Base-by-base conservation (phyloP, 331 rosid species). In the Saraca asoca region DNA sequence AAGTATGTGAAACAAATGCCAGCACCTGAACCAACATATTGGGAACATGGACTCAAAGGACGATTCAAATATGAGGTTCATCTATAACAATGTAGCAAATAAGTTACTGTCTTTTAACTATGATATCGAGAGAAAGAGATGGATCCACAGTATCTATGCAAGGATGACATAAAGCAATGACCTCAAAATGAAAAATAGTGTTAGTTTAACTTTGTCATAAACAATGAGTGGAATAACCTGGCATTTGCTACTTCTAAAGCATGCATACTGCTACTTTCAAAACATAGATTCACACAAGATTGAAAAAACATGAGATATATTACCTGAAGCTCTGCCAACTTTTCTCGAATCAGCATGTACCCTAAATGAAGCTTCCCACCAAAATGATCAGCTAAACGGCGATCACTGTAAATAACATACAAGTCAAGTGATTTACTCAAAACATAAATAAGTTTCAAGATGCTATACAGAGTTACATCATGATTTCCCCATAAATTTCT, bases 301-400 rank as follows among this genome's bases (percentile, higher is more conserved):
- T 2, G 15, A 37, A 58, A 57, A 62, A 55, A 51, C 51, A 50
- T 11, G 34, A 59, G 58, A 64, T 72, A 44, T 68, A 79, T 74
- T 72, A 94, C 99, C 88, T 88, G 89, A 77, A 94, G 97, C 75
- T 94, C 99, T 9, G 80, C 88, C 71, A 94, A 79, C 85, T 90
- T 94, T 79, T 94, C 99, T 37, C 97, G 99, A 69, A 94, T 90
- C 81, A 88, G 99, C 93, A 94, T 88, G 79, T 94, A 94, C 51
- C 99, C 99, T 70, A 90, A 85, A 79, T 90, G 99, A 85, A 94
- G 97, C 80, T 94, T 94, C 75, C 99, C 99, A 31, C 99, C 99
- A 74, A 94, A 94, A 85, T 94, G 99, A 80, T 94, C 97, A 70
- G 99, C 97, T 82, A 94, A 79, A 58, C 99, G 96, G 51, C 99